phyloP scores from a whole-genome alignment of 768 basidiomycete genomes.

The Kwoniella europaea region DNA sequence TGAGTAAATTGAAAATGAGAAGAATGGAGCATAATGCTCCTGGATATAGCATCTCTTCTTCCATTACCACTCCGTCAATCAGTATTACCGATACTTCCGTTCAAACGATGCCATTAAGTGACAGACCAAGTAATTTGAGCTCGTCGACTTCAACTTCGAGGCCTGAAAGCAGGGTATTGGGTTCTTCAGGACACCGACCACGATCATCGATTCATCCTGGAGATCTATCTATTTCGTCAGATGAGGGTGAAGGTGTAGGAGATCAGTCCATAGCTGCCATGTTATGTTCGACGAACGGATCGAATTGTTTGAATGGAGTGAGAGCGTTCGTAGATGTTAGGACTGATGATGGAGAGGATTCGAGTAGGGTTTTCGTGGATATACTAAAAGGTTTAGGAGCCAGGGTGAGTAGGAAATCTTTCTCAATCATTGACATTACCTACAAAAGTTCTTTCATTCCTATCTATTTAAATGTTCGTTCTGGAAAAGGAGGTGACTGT shows the following conservation, averaged over 20 bases:
- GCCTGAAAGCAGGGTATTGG: neutral
- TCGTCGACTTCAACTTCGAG: conserved; percentile 19
- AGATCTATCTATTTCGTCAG: conserved; percentile 20
- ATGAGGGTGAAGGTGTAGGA: conserved; percentile 18
- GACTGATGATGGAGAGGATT: conserved; percentile 57
- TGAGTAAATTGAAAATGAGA: conserved; percentile 44
- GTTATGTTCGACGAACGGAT: conserved; percentile 34
- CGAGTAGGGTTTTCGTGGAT: conserved; percentile 50
- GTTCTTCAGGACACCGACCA: conserved; percentile 34
- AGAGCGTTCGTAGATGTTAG: conserved; percentile 58
- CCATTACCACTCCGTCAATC: neutral
- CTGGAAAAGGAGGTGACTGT: neutral
- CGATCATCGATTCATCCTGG: conserved; percentile 24
- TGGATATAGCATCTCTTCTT: too few relatives aligned
- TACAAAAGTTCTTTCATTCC: neutral
- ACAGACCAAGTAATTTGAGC: conserved; percentile 14
- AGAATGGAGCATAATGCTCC: conserved; percentile 3
- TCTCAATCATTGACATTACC: neutral
- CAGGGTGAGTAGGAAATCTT: conserved; percentile 42
- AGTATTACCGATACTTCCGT: neutral
- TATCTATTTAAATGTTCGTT: too few relatives aligned
- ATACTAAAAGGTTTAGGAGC: conserved; percentile 56
- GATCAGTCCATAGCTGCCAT: conserved; percentile 44
- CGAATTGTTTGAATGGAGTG: conserved; percentile 53
- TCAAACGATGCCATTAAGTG: neutral